Conservation (phyloP, 805 yeast genomes). For the Candida berthetii region DNA sequence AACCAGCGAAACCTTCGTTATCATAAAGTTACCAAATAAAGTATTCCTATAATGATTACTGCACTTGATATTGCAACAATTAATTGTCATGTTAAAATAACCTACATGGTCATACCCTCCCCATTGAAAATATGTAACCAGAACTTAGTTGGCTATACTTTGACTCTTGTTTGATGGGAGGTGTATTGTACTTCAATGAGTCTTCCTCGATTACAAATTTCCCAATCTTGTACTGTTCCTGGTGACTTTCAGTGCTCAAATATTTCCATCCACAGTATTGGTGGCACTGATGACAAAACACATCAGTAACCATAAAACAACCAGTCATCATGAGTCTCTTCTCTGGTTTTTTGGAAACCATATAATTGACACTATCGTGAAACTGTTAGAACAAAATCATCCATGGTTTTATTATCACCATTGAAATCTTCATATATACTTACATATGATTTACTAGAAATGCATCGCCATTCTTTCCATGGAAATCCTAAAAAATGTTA, state of each 20-base stretch:
- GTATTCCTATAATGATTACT: no score
- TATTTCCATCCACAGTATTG: slow-evolving; percentile 60
- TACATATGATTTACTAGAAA: slow-evolving; percentile 41
- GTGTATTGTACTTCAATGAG: neutral
- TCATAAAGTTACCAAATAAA: no score
- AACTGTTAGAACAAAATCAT: no score
- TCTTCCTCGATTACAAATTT: slow-evolving; percentile 43
- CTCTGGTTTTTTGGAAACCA: neutral
- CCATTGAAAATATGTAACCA: no score
- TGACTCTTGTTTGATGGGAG: no score
- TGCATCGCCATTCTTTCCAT: slow-evolving; percentile 55
- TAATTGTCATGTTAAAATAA: no score
- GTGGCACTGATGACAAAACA: slow-evolving; percentile 49
- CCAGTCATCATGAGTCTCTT: slow-evolving; percentile 56
- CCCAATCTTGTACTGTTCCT: slow-evolving; percentile 57
- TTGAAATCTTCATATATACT: no score
- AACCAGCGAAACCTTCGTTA: no score
- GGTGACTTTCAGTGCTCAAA: slow-evolving; percentile 34
- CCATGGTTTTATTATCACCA: no score
- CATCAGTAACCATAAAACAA: slow-evolving; percentile 47
- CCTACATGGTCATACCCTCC: no score
- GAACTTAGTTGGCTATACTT: no score
- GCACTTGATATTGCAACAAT: no score
- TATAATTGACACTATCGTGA: slow-evolving; percentile 19
- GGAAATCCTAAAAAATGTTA: slow-evolving; percentile 29